These are phyloP conservation scores for Elymus sibiricus DNA, from an alignment of 176 grass and related monocot genomes.

Conservation along the genomic window DNA sequence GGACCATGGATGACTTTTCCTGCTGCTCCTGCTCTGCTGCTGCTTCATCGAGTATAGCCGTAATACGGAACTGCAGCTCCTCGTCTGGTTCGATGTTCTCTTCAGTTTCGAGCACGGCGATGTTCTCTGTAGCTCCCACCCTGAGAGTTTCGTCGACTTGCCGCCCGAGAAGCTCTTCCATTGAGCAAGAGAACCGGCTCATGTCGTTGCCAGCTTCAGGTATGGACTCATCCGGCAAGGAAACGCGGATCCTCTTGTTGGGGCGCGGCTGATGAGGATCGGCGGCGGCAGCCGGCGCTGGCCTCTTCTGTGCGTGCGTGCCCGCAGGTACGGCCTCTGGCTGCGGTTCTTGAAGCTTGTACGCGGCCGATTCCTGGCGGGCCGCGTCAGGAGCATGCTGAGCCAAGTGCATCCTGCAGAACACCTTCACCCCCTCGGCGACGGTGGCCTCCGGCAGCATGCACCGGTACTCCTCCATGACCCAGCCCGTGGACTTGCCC, in stretches of 20 bases:
- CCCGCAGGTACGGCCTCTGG: neutral
- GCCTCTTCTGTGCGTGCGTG: neutral
- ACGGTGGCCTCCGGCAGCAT: neutral
- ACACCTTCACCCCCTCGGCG: neutral
- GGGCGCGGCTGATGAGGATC: neutral
- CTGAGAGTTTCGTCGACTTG: too few species aligned
- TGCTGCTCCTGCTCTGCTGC: too few species aligned
- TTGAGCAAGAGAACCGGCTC: too few species aligned
- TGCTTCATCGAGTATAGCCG: too few species aligned
- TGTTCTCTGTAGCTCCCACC: too few species aligned
- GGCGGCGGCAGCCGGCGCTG: neutral
- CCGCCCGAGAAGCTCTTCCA: too few species aligned
- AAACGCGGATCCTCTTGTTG: neutral
- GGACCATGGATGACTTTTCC: too few species aligned
- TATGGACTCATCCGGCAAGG: too few species aligned
- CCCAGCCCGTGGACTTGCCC: neutral
- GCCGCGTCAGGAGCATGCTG: neutral
- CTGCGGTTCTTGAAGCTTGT: neutral
- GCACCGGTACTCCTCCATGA: conserved; percentile 12
- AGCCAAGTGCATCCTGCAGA: conserved; percentile 20
- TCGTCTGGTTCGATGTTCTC: too few species aligned
- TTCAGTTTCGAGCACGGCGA: too few species aligned
- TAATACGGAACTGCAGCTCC: too few species aligned
- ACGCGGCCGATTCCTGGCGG: neutral
- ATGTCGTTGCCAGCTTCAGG: too few species aligned